Evolutionary conservation across 805 yeast genomes (phyloP), one percentile per base, ranked within the genome.

Genomic region (Starmera pachycereana): DNA sequence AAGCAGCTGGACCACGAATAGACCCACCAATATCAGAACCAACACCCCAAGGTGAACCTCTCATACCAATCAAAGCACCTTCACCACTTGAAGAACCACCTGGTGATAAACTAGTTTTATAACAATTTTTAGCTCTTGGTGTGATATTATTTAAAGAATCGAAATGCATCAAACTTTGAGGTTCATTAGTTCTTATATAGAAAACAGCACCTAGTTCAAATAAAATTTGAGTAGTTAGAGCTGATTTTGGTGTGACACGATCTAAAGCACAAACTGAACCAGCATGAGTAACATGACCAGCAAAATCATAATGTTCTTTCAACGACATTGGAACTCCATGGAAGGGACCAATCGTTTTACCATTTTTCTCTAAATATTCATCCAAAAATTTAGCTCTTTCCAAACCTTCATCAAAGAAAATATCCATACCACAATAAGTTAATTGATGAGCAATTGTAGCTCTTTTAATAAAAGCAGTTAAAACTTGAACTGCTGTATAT

Each of bases 71-170:
- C 43, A 72, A 54, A 1, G 78, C 74, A 43, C 81, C 79, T 51
- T 76, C 83, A 40, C 83, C 83, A 34, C 81, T 79, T 9, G 80
- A 73, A 1, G 81, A 74, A 18, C 83, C 83, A 40, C 83, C 83
- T 2, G 78, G 63, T 16, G 78, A 68, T 39, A 76, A 61, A 18
- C 63, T 57, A 35, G 75, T 60, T 49, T 77, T 76, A 57, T 61
- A 58, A 3, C 80, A 75, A 51, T 76, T 76, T 50, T 69, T 60
- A 5, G 80, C 65, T 46, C 71, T 61, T 18, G 83, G 83, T 37
- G 60, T 65, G 49, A 76, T 62, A 57, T 72, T 71, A 52, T 75
- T 74, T 52, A 68, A 64, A 14, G 81, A 71, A 54, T 75, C 79
- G 49, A 74, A 61, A 49, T 76, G 81, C 83, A 77, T 77, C 52